phyloP scores from a whole-genome alignment of 2,329 filamentous ascomycete genomes.

The Orbilia ellipsospora region DNA sequence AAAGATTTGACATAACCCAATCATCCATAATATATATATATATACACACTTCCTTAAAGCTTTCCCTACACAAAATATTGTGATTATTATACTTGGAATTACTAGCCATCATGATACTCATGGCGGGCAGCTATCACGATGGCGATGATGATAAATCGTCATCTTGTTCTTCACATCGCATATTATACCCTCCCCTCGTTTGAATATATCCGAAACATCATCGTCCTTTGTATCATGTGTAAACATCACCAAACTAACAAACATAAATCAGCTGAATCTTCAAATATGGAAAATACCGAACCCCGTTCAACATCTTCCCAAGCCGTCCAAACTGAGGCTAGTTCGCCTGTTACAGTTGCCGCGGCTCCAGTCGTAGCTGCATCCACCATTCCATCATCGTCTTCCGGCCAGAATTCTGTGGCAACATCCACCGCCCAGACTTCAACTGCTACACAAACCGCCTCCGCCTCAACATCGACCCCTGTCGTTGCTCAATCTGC shows the following conservation, averaged over 20 bases:
- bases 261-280: slow-evolving; percentile 1
- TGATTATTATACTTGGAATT: too few relatives aligned
- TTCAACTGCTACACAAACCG: slow-evolving; percentile 35
- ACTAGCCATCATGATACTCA: too few relatives aligned
- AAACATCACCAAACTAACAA: neutral
- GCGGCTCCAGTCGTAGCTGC: slow-evolving; percentile 26
- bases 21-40: too few relatives aligned
- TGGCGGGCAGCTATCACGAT: too few relatives aligned
- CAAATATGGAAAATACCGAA: slow-evolving; percentile 44
- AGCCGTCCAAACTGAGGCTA: slow-evolving; percentile 56
- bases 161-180: neutral
- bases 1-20: too few relatives aligned
- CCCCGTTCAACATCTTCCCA: slow-evolving; percentile 56
- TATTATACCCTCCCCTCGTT: neutral
- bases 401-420: slow-evolving; percentile 27
- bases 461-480: slow-evolving; percentile 17
- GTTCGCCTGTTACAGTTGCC: slow-evolving; percentile 22
- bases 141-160: too few relatives aligned
- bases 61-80: too few relatives aligned
- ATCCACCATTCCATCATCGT: slow-evolving; percentile 2
- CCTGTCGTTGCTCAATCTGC: slow-evolving; percentile 39
- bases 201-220: neutral
- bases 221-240: neutral
- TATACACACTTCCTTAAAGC: too few relatives aligned
- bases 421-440: slow-evolving; percentile 37